Conservation (phyloP, 768 basidiomycete species). For the Pleurotus djamor region DNA sequence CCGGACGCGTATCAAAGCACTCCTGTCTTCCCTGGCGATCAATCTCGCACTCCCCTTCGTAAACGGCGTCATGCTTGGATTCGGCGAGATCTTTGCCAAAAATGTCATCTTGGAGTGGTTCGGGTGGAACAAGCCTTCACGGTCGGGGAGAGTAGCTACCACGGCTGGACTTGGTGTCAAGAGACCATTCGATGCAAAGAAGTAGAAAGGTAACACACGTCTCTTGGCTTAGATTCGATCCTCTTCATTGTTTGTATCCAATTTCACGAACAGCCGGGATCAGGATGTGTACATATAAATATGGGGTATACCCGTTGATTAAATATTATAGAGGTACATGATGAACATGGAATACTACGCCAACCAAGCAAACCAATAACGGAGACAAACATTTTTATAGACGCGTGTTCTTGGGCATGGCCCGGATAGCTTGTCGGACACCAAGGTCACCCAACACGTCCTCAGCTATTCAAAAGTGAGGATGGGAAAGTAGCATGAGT, state of each 20-base stretch:
- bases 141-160: conserved; percentile 30
- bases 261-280: no score
- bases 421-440: conserved; percentile 75
- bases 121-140: conserved; percentile 36
- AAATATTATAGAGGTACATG: conserved; percentile 4
- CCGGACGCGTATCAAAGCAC: conserved; percentile 64
- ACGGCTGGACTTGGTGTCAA: conserved; percentile 30
- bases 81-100: conserved; percentile 91
- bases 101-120: conserved; percentile 61
- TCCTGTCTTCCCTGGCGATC: conserved; percentile 75
- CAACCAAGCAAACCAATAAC: not conserved
- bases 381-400: conserved; percentile 32
- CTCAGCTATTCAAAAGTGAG: conserved; percentile 48
- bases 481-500: conserved; percentile 40
- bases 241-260: no score
- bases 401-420: conserved; percentile 69
- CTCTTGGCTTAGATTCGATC: no score
- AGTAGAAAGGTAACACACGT: not conserved
- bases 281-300: not conserved
- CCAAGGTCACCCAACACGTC: conserved; percentile 82
- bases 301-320: conserved; percentile 5
- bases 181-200: not conserved
- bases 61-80: conserved; percentile 96
- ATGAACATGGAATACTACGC: conserved; percentile 3
- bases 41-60: conserved; percentile 87